Percentiles rank a stretch among this genome's conserved stretches.
These are phyloP conservation scores for Metschnikowia matae DNA, from an alignment of 805 yeast genomes.

Conservation along the genomic window DNA sequence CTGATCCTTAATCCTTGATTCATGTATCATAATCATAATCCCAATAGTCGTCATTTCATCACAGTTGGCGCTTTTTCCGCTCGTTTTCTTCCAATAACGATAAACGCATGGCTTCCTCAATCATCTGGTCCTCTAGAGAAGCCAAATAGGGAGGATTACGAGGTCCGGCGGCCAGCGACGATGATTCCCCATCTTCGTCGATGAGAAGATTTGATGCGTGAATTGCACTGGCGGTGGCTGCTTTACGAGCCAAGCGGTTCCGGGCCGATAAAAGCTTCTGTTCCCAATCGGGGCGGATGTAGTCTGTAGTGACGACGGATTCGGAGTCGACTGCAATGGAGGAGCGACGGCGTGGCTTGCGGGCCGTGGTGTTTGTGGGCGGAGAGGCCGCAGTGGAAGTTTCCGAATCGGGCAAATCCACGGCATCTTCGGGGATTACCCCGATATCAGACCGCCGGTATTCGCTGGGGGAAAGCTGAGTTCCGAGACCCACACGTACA, in stretches of 20 bases:
- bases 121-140: slow-evolving; percentile 62
- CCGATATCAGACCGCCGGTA: slow-evolving; percentile 21
- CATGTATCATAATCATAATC: too few species aligned
- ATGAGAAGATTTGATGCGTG: slow-evolving; percentile 80
- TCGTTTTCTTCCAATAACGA: slow-evolving; percentile 70
- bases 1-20: too few species aligned
- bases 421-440: slow-evolving; percentile 9
- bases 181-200: slow-evolving; percentile 17
- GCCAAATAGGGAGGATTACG: slow-evolving; percentile 12
- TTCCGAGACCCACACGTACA: slow-evolving; percentile 54
- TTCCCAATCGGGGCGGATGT: slow-evolving; percentile 92
- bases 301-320: slow-evolving; percentile 73
- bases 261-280: slow-evolving; percentile 66
- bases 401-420: slow-evolving; percentile 4
- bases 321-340: slow-evolving; percentile 66
- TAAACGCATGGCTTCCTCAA: slow-evolving; percentile 76
- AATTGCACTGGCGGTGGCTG: slow-evolving; percentile 92
- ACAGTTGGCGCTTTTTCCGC: slow-evolving; percentile 26
- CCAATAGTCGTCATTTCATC: too few species aligned
- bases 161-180: neutral
- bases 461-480: slow-evolving; percentile 44
- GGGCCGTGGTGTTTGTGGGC: neutral
- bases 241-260: slow-evolving; percentile 71
- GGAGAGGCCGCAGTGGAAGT: slow-evolving; percentile 2
- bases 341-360: slow-evolving; percentile 23